Percentiles rank a stretch among this genome's conserved stretches.
These are phyloP conservation scores for Neoboletus brunneissimus DNA, from an alignment of 768 basidiomycete genomes.

Conservation along the genomic window DNA sequence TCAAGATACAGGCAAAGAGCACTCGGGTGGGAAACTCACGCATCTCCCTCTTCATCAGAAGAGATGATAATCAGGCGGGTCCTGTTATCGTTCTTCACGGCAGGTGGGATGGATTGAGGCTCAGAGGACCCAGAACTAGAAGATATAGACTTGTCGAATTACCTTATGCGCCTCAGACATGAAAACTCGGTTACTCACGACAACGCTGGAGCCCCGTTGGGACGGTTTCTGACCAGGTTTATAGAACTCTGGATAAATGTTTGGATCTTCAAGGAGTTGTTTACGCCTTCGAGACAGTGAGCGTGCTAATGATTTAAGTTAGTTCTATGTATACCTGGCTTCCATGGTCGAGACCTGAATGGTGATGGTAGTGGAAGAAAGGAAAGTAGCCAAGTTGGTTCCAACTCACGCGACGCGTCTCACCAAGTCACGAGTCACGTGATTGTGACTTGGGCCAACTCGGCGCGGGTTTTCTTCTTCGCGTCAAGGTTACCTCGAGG, in stretches of 20 bases:
- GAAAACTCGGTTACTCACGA: slow-evolving; percentile 19
- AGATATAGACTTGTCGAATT: slow-evolving; percentile 21
- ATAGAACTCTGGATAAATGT: slow-evolving; percentile 30
- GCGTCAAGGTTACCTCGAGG: not conserved
- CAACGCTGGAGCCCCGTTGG: slow-evolving; percentile 3
- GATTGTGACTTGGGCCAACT: not conserved
- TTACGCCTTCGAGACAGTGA: slow-evolving; percentile 21
- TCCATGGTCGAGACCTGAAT: slow-evolving; percentile 19
- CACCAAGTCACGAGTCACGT: slow-evolving; percentile 16
- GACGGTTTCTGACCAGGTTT: slow-evolving; percentile 21
- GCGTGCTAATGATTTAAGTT: accelerated
- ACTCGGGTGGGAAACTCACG: slow-evolving; percentile 3
- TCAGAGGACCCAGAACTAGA: slow-evolving; percentile 22
- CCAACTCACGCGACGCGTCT: slow-evolving; percentile 23
- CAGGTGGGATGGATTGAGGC: slow-evolving; percentile 18
- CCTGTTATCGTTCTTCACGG: slow-evolving; percentile 5
- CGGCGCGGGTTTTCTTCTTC: not conserved
- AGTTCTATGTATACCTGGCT: slow-evolving; percentile 17
- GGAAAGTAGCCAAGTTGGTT: slow-evolving; percentile 1
- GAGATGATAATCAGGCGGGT: slow-evolving; percentile 27
- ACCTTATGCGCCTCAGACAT: not conserved
- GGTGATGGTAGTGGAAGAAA: slow-evolving; percentile 5
- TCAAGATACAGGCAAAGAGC: not conserved
- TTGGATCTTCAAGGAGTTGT: slow-evolving; percentile 26
- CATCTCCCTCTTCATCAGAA: slow-evolving; percentile 29